These are phyloP conservation scores for Pestalotiopsis fici DNA, from an alignment of 2,329 filamentous ascomycete genomes.

Conservation along the genomic window DNA sequence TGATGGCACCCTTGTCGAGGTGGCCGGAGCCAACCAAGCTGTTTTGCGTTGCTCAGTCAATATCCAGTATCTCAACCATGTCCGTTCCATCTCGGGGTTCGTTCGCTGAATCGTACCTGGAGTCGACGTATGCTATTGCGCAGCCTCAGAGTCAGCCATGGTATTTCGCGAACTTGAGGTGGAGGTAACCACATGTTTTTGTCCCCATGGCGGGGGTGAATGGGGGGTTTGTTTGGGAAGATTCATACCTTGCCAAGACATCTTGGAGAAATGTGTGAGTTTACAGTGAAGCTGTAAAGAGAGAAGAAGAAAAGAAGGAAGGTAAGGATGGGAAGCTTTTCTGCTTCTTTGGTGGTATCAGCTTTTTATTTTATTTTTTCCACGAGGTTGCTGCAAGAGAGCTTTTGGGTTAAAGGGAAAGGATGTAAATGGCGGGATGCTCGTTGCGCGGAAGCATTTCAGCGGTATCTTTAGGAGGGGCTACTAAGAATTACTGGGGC, in stretches of 20 bases:
- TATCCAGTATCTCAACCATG: neutral
- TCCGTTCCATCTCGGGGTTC: neutral
- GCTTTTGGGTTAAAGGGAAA: slow-evolving; percentile 1
- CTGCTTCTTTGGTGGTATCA: neutral
- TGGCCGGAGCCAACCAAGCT: slow-evolving; percentile 81
- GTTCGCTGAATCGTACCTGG: slow-evolving; percentile 47
- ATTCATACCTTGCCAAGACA: slow-evolving; percentile 75
- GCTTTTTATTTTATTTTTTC: neutral
- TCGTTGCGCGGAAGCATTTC: neutral
- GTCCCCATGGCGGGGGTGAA: neutral
- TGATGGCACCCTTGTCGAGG: slow-evolving; percentile 82
- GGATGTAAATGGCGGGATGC: slow-evolving; percentile 9
- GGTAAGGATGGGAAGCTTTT: neutral
- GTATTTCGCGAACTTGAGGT: slow-evolving; percentile 16
- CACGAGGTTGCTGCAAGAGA: neutral
- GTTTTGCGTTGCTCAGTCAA: slow-evolving; percentile 14
- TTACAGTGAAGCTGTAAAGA: slow-evolving; percentile 6
- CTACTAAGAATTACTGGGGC: slow-evolving; percentile 2
- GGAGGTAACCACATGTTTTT: slow-evolving; percentile 21
- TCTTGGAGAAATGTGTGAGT: slow-evolving; percentile 27
- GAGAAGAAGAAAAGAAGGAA: slow-evolving; percentile 7
- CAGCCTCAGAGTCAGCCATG: slow-evolving; percentile 22
- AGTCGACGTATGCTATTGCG: slow-evolving; percentile 57
- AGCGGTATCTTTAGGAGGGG: slow-evolving; percentile 9
- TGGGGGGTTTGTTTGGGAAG: slow-evolving; percentile 15